Evolutionary conservation across 192 early-diverging fungal species (phyloP).

Genomic region (Coemansia sp.): DNA sequence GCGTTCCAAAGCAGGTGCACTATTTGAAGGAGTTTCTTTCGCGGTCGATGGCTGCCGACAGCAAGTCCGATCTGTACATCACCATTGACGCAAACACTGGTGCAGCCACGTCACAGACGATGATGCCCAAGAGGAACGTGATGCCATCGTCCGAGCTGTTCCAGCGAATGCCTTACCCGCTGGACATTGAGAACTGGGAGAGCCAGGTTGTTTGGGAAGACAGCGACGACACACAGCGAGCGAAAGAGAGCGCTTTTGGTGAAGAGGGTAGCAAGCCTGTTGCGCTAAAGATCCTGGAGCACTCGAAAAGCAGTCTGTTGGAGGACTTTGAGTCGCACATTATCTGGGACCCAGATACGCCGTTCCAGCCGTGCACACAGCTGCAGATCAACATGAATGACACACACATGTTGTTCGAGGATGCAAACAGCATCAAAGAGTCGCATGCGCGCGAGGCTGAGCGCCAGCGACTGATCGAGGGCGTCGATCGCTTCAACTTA

Average conservation of each 20-base stretch:
- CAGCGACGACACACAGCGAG: constrained; percentile 28
- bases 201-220: constrained; percentile 77
- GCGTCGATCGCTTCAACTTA: constrained; percentile 79
- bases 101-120: constrained; percentile 24
- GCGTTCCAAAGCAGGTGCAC: constrained; percentile 1
- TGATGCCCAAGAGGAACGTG: constrained; percentile 20
- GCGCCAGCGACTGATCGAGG: constrained; percentile 57
- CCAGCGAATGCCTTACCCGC: constrained; percentile 58
- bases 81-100: constrained; percentile 37
- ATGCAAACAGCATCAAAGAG: constrained; percentile 46
- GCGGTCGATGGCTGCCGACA: constrained; percentile 35
- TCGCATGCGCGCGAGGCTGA: constrained; percentile 61
- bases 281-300: constrained; percentile 14
- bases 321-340: constrained; percentile 73
- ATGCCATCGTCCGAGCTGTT: constrained; percentile 43
- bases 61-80: constrained; percentile 29
- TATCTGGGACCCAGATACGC: constrained; percentile 73
- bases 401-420: constrained; percentile 74
- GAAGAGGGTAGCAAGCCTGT: background rate
- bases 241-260: background rate
- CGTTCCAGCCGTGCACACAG: constrained; percentile 57
- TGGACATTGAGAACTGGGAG: constrained; percentile 85
- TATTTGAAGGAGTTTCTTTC: constrained; percentile 28
- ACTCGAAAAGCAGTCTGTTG: constrained; percentile 24
- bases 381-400: constrained; percentile 69